Percentiles rank a stretch among this genome's conserved stretches.
Evolutionary conservation across 2,329 filamentous ascomycete genomes (phyloP).

Genomic region (Alternaria viburni): DNA sequence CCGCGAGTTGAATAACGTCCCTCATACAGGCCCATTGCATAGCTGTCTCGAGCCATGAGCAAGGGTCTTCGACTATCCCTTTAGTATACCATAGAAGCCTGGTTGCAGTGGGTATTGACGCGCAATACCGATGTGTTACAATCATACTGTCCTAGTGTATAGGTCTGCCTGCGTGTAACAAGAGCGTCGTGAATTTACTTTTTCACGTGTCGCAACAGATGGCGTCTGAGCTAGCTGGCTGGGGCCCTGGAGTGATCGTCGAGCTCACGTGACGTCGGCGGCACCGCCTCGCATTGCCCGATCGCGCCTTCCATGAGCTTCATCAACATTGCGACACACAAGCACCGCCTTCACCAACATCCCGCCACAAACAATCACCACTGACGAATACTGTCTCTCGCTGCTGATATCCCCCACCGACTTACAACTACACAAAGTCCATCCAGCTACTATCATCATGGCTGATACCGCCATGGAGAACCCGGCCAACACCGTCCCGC

Average conservation of each 20-base stretch:
- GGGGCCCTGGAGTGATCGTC: conserved; percentile 2
- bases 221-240: background rate
- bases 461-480: conserved; percentile 87
- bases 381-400: background rate
- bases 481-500: conserved; percentile 73
- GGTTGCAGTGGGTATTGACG: background rate
- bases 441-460: conserved; percentile 60
- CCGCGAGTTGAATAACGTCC: background rate
- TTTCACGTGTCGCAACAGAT: background rate
- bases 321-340: conserved; percentile 32
- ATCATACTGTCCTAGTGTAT: background rate
- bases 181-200: background rate
- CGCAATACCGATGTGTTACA: background rate
- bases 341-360: conserved; percentile 14
- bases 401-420: background rate
- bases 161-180: background rate
- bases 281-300: conserved; percentile 25
- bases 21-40: background rate
- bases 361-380: conserved; percentile 3
- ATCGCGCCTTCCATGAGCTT: conserved; percentile 36
- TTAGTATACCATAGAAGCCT: conserved; percentile 9
- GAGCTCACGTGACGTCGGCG: conserved; percentile 30
- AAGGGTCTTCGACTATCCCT: conserved; percentile 15
- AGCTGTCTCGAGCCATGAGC: conserved; percentile 2
- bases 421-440: conserved; percentile 5